Evolutionary conservation across 306 rosid species (phyloP).

Genomic region (Cucurbita argyrosperma): DNA sequence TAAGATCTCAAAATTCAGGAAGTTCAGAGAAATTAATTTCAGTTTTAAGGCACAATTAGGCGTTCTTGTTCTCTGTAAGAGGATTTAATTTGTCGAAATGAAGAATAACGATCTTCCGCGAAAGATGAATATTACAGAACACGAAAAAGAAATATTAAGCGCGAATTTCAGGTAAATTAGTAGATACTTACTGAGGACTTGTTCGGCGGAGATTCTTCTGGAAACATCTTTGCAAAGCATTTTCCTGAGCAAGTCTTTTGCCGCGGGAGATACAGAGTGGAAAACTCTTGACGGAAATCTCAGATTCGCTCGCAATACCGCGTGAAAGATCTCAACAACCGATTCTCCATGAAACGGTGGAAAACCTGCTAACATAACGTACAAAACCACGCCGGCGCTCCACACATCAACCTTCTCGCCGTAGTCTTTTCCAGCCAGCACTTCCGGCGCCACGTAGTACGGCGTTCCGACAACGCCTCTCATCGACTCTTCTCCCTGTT

Average conservation of each 20-base stretch:
- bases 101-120: not conserved
- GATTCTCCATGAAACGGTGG: constrained; percentile 56
- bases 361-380: constrained; percentile 41
- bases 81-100: not conserved
- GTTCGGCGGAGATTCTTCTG: constrained; percentile 50
- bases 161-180: not conserved
- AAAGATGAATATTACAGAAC: not conserved
- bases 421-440: constrained; percentile 37
- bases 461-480: constrained; percentile 59
- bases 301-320: constrained; percentile 37
- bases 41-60: not conserved
- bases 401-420: constrained; percentile 59
- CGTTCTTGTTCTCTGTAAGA: not conserved
- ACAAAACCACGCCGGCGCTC: constrained; percentile 75
- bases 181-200: constrained; percentile 38
- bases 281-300: constrained; percentile 44
- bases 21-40: not conserved
- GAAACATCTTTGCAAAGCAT: constrained; percentile 53
- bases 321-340: constrained; percentile 43
- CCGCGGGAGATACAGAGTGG: constrained; percentile 28
- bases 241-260: constrained; percentile 44
- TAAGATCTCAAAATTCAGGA: not conserved
- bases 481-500: constrained; percentile 25
- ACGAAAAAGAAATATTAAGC: not conserved
- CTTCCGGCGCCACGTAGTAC: constrained; percentile 65